phyloP scores from a whole-genome alignment of 2,329 filamentous ascomycete genomes.

The Hypomyces rosellus region DNA sequence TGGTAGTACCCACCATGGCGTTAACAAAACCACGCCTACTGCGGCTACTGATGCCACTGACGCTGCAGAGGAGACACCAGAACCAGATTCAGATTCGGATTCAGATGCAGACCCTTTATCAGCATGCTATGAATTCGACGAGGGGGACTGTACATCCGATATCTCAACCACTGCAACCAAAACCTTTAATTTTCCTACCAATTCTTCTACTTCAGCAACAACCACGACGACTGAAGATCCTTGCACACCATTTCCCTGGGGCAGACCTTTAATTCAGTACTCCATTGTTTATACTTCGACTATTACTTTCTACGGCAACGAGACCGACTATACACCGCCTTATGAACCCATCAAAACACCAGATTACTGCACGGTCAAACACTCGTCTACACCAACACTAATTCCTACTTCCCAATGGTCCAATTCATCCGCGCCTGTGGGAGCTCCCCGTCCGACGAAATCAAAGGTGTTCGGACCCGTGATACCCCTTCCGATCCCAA shows the following conservation, averaged over 20 bases:
- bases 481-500: neutral
- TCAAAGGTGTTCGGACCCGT: neutral
- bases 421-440: neutral
- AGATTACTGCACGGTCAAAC: conserved; percentile 28
- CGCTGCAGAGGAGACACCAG: neutral
- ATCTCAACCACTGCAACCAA: neutral
- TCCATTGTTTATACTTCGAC: conserved; percentile 44
- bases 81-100: neutral
- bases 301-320: conserved; percentile 41
- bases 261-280: conserved; percentile 32
- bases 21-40: neutral
- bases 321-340: conserved; percentile 40
- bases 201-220: conserved; percentile 4
- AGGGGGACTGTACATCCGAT: neutral
- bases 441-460: neutral
- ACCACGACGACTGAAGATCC: conserved; percentile 15
- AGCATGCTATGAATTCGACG: neutral
- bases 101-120: neutral
- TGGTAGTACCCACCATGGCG: neutral
- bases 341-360: conserved; percentile 36
- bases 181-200: neutral
- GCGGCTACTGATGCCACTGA: neutral
- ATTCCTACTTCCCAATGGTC: neutral
- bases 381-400: conserved; percentile 1
- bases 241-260: conserved; percentile 27